Evolutionary conservation across 176 grass and related monocot genomes (phyloP).

Genomic region (Carex scoparia): DNA sequence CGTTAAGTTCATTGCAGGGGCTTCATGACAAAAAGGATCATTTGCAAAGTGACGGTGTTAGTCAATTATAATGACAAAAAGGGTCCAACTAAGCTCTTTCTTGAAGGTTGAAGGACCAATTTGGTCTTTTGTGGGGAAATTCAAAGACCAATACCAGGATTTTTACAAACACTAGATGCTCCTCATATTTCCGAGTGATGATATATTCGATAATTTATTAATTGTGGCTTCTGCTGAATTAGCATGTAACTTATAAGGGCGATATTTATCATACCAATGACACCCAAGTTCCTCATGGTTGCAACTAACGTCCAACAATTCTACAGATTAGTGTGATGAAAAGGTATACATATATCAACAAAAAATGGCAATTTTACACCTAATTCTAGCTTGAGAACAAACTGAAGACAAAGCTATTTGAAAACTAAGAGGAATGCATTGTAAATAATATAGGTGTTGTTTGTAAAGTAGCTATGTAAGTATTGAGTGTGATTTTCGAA

Average conservation of each 20-base stretch:
- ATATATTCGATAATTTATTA: no score
- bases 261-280: neutral
- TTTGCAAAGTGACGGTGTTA: no score
- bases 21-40: no score
- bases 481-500: constrained; percentile 8
- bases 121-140: no score
- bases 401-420: neutral
- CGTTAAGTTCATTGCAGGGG: neutral
- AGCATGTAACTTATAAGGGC: neutral
- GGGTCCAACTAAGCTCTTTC: no score
- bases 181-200: no score
- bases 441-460: constrained; percentile 13
- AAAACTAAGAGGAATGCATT: neutral
- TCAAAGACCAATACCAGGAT: no score
- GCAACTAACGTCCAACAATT: neutral
- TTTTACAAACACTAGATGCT: no score
- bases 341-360: neutral
- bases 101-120: no score
- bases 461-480: constrained; percentile 23
- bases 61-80: no score
- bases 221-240: neutral
- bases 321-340: neutral
- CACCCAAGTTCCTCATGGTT: neutral
- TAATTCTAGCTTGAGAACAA: neutral
- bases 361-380: neutral